Evolutionary conservation across 2,329 filamentous ascomycete genomes (phyloP).

Genomic region (Rutstroemia sydowiana): DNA sequence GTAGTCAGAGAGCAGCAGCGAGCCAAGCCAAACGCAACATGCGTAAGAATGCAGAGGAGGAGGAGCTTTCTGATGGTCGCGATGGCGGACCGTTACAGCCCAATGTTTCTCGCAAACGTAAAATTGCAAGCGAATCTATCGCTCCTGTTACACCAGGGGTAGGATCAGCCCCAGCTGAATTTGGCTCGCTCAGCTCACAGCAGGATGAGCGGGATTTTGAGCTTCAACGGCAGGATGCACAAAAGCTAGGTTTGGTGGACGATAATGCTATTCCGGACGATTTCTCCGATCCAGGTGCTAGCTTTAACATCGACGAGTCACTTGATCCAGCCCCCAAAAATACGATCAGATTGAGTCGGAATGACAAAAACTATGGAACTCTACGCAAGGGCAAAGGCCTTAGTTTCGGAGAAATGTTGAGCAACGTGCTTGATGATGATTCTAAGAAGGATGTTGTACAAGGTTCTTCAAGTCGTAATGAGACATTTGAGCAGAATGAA

Average conservation of each 20-base stretch:
- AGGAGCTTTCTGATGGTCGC: background rate
- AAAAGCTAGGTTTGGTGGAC: background rate
- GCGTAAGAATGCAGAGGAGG: conserved; percentile 1
- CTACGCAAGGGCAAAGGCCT: too few species aligned
- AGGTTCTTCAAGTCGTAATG: too few species aligned
- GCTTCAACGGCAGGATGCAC: conserved; percentile 3
- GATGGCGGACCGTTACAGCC: background rate
- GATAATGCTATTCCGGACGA: background rate
- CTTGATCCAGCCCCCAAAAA: too few species aligned
- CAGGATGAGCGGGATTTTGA: background rate
- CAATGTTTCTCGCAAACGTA: conserved; percentile 10
- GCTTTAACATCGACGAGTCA: too few species aligned
- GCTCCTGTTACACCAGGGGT: background rate
- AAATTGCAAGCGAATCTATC: background rate
- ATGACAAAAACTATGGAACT: too few species aligned
- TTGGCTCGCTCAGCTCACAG: background rate
- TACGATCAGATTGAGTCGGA: too few species aligned
- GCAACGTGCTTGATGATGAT: too few species aligned
- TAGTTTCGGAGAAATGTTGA: too few species aligned
- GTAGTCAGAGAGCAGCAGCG: conserved; percentile 4
- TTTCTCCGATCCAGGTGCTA: too few species aligned
- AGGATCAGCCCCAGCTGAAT: background rate
- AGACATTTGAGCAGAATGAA: too few species aligned
- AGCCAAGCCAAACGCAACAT: conserved; percentile 2
- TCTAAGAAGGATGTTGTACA: too few species aligned